Evolutionary conservation across 345 rosid species (phyloP), one percentile per base, ranked within the genome.

Genomic region (Populus deltoides): DNA sequence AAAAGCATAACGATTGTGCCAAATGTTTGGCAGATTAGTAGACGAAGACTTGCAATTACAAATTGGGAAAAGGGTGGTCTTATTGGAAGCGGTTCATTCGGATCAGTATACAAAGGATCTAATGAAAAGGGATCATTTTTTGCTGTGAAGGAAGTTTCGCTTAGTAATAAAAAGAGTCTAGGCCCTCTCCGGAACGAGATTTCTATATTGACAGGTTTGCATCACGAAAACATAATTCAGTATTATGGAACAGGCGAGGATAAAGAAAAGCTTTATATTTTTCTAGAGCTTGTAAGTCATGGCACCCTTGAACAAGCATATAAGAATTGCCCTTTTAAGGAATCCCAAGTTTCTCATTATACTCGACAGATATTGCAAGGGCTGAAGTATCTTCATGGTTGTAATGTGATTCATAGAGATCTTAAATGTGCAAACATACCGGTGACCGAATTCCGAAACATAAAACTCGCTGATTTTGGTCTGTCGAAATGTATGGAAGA

Each of bases 391-490:
- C 84, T 81, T n/a, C 84, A 81, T 51, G 75, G 70, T 31, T 71
- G 38, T 4, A 57, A 75, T 27, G 81, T 74, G 71, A 68, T 81
- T 77, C 81, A 81, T 57, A 74, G 84, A 84, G 86, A 83, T 70
- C 74, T 86, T 74, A 86, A 86, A 79, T 86, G 88, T 79, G 88
- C 86, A 39, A 86, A 83, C 73, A 81, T 86, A 20, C 38, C 83
- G 75, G 86, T 86, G 18, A 83, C 81, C 71, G 80, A 74, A 12
- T 78, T 10, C 33, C 86, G 86, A 41, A 79, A 77, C 6, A 80
- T 86, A 75, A 86, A 83, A 70, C 88, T 86, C 24, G 84, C 85
- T 66, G 86, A 79, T 77, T 86, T 86, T 83, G 88, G 88, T 53
- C 74, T 86, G 82, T 84, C 88, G 12, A 86, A 76, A 83, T 78